Evolutionary conservation across 495 filamentous ascomycete genomes (phyloP).

Genomic region (Aspergillus steynii): DNA sequence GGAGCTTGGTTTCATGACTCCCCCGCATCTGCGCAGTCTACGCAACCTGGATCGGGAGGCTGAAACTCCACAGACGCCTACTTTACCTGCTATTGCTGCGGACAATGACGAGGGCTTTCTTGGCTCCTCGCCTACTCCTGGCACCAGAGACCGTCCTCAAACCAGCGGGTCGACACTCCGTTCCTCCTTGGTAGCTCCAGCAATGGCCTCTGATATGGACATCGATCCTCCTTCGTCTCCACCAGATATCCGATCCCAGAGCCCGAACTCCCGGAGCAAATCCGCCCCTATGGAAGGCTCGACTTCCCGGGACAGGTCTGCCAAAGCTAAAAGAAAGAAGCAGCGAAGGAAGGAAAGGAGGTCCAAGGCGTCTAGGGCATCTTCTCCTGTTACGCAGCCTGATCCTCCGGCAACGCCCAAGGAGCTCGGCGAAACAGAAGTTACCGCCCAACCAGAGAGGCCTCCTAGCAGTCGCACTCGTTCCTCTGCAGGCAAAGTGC

Average conservation of each 20-base stretch:
- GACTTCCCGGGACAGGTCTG: constrained; percentile 9
- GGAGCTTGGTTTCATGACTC: constrained; percentile 39
- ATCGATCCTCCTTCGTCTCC: constrained; percentile 44
- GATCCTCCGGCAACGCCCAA: background rate
- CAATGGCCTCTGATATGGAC: constrained; percentile 19
- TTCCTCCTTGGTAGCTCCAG: constrained; percentile 19
- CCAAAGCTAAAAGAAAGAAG: constrained; percentile 9
- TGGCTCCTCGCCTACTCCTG: constrained; percentile 80
- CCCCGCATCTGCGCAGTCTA: constrained; percentile 31
- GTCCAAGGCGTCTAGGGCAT: constrained; percentile 9
- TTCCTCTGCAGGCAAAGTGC: constrained; percentile 26
- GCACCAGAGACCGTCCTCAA: constrained; percentile 43
- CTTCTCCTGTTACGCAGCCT: constrained; percentile 8
- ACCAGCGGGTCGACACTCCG: constrained; percentile 20
- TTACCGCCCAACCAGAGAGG: constrained; percentile 17
- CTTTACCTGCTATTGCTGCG: constrained; percentile 36
- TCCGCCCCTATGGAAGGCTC: background rate
- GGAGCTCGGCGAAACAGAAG: constrained; percentile 1
- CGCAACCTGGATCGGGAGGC: constrained; percentile 19
- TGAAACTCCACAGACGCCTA: constrained; percentile 50
- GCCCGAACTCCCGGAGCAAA: constrained; percentile 25
- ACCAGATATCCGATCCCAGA: constrained; percentile 31
- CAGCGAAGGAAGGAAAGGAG: constrained; percentile 21
- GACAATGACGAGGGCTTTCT: constrained; percentile 62
- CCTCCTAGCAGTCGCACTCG: constrained; percentile 33